Percentiles rank a stretch among this genome's conserved stretches.
phyloP scores from a whole-genome alignment of 257 asterid genomes.

The Nicotiana tomentosiformis region DNA sequence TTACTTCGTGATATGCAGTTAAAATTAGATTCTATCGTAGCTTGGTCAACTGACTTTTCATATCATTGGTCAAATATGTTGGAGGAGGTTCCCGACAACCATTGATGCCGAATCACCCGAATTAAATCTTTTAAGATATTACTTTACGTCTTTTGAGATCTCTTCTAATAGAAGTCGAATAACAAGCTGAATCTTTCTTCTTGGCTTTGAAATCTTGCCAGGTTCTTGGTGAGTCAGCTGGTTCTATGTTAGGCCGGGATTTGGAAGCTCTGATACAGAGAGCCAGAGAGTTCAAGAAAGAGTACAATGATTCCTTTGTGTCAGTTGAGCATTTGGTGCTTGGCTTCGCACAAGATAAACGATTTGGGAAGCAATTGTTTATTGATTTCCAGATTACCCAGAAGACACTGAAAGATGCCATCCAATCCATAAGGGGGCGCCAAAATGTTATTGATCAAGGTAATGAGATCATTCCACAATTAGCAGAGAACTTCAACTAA shows the following conservation, averaged over 20 bases:
- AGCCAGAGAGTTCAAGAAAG: slow-evolving; percentile 84
- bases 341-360: slow-evolving; percentile 60
- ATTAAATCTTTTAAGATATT: background rate
- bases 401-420: slow-evolving; percentile 61
- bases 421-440: slow-evolving; percentile 79
- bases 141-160: background rate
- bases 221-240: slow-evolving; percentile 88
- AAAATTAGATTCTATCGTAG: background rate
- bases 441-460: slow-evolving; percentile 97
- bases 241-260: slow-evolving; percentile 88
- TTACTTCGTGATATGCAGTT: background rate
- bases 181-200: slow-evolving; percentile 2
- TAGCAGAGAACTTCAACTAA: background rate
- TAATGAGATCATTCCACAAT: slow-evolving; percentile 5
- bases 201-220: slow-evolving; percentile 16
- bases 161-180: background rate
- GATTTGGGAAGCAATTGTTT: slow-evolving; percentile 76
- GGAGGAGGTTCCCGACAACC: background rate
- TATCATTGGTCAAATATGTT: background rate
- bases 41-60: background rate
- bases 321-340: slow-evolving; percentile 97
- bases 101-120: background rate
- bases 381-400: slow-evolving; percentile 62
- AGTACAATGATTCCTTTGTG: slow-evolving; percentile 76
- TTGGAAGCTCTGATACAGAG: slow-evolving; percentile 75